Percentiles rank a stretch among this genome's conserved stretches.
phyloP scores from a whole-genome alignment of 2,329 filamentous ascomycete species.

The Alternaria angustiovoidea region DNA sequence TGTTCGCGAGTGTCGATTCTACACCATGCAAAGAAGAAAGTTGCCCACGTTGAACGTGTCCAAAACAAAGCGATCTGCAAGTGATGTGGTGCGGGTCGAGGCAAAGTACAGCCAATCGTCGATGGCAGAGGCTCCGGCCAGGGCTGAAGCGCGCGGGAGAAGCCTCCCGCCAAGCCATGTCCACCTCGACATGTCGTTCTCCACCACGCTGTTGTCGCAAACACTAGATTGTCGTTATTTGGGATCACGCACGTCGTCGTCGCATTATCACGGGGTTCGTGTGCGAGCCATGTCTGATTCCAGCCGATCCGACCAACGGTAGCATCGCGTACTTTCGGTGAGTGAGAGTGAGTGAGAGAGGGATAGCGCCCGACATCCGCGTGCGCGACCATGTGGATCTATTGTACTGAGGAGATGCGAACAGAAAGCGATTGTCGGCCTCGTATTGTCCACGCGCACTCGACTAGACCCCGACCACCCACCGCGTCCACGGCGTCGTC shows the following conservation, averaged over 20 bases:
- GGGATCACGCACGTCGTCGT: not conserved
- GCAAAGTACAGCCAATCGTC: conserved; percentile 10
- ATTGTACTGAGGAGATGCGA: conserved; percentile 14
- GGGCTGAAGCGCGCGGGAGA: conserved; percentile 12
- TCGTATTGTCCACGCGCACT: conserved; percentile 1
- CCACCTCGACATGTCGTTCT: conserved; percentile 11
- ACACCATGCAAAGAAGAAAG: not conserved
- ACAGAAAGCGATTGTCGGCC: conserved; percentile 4
- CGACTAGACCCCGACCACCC: not conserved
- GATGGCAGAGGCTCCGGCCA: conserved; percentile 4
- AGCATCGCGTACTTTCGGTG: conserved; percentile 14
- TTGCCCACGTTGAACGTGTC: not conserved
- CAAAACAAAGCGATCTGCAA: not conserved
- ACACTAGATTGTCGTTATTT: conserved; percentile 3
- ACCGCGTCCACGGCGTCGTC: conserved; percentile 5
- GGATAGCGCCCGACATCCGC: conserved; percentile 12
- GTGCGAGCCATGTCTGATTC: conserved; percentile 40
- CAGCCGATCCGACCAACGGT: conserved; percentile 31
- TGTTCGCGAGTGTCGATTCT: not conserved
- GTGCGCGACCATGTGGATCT: conserved; percentile 6
- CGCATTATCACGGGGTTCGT: not conserved
- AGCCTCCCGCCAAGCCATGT: conserved; percentile 16
- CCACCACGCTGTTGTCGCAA: conserved; percentile 9
- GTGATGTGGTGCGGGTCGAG: conserved; percentile 8
- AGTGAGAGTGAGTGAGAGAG: conserved; percentile 25